These are phyloP conservation scores for Urostyla sp. DNA, from an alignment of 73 alveolate species.

Conservation along the genomic window DNA sequence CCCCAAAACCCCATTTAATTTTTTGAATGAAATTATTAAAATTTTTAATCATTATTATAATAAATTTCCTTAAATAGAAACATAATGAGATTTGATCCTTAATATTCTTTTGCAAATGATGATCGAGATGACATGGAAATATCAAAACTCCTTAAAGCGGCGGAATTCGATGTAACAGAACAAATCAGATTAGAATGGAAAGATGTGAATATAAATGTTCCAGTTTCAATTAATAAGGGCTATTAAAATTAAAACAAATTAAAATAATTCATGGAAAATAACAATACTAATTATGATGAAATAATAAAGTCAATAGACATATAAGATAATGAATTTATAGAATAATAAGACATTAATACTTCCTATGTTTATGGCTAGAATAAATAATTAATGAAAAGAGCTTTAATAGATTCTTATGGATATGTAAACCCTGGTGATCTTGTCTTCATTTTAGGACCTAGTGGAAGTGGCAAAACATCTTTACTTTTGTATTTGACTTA, in stretches of 20 bases:
- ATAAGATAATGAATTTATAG: neutral
- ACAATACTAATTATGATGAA: neutral
- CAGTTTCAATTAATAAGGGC: neutral
- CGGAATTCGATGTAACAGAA: no score
- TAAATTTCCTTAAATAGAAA: no score
- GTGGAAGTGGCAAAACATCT: constrained; percentile 54
- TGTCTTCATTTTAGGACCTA: constrained; percentile 29
- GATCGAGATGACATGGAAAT: no score
- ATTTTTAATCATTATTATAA: no score
- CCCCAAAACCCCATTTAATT: no score
- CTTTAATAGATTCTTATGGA: constrained; percentile 24
- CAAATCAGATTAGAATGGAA: constrained; percentile 47
- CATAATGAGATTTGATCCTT: no score
- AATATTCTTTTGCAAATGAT: no score
- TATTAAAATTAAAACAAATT: neutral
- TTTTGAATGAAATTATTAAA: no score
- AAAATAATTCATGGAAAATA: neutral
- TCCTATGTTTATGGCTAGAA: neutral
- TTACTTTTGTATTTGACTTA: neutral
- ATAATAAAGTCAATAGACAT: neutral
- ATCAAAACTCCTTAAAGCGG: no score
- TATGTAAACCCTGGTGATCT: constrained; percentile 15
- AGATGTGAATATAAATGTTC: constrained; percentile 27
- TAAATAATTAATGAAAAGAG: no score
- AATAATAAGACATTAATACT: neutral